A percentile compares a stretch with the other conserved stretches of the same genome.
phyloP scores from a whole-genome alignment of 768 basidiomycete species.

The Hortiboletus campestris region DNA sequence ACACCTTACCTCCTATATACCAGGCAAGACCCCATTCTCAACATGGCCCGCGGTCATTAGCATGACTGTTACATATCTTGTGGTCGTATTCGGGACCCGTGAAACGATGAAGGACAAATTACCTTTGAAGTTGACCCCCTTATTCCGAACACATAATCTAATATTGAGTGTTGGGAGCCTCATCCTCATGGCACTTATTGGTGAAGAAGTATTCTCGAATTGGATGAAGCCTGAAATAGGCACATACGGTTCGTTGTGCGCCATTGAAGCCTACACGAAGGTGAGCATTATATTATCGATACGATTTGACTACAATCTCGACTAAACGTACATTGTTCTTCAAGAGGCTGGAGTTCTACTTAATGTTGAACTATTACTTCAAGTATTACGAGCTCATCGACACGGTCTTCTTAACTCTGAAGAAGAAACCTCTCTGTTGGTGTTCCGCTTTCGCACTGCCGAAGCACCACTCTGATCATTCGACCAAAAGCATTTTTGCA shows the following conservation, averaged over 20 bases:
- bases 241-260: slow-evolving; percentile 73
- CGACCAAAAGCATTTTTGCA: slow-evolving; percentile 76
- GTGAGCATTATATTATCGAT: slow-evolving; percentile 44
- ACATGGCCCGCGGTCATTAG: slow-evolving; percentile 66
- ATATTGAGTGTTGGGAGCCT: slow-evolving; percentile 77
- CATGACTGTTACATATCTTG: slow-evolving; percentile 74
- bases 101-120: slow-evolving; percentile 75
- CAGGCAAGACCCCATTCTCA: slow-evolving; percentile 76
- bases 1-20: slow-evolving; percentile 62
- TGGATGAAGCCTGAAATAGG: slow-evolving; percentile 73
- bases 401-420: slow-evolving; percentile 92
- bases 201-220: slow-evolving; percentile 85
- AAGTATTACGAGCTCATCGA: slow-evolving; percentile 94
- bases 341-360: slow-evolving; percentile 87
- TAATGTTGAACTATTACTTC: slow-evolving; percentile 97
- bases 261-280: slow-evolving; percentile 72
- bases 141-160: slow-evolving; percentile 88
- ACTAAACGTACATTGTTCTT: background rate
- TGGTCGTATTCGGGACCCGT: slow-evolving; percentile 79
- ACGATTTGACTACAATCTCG: background rate
- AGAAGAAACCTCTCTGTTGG: slow-evolving; percentile 94
- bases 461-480: background rate
- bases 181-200: slow-evolving; percentile 74
- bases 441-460: slow-evolving; percentile 5
- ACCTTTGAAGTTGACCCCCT: slow-evolving; percentile 66